Base-by-base conservation (phyloP, 2,329 filamentous ascomycete genomes). In the Microcyclospora tardicrescens region DNA sequence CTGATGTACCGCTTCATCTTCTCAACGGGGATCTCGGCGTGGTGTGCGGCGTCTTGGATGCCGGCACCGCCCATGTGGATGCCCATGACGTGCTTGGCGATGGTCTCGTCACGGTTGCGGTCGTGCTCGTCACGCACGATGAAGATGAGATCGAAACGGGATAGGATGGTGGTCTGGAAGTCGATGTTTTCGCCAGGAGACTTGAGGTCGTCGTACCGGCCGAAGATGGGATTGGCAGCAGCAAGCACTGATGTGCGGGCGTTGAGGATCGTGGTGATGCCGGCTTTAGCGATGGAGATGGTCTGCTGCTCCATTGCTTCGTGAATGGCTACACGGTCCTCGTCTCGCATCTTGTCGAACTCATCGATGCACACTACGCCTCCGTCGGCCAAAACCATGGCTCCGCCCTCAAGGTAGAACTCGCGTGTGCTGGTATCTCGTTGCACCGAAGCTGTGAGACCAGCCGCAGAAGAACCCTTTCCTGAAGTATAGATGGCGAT, bases 221-320 rank as follows among this genome's bases (percentile, higher is more conserved):
- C 91, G 56, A 96, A 98, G 42, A 98, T 91, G 0, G 91, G 91
- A 61, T 98, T 98, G 32, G 91, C 91, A 2, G 91, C 91, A 10
- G 91, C 91, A 14, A 98, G 70, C 1, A 98, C 91, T 0, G 87
- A 95, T 1, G 91, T 98, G 54, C 91, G 72, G 10, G 91, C 87
- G 55, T 98, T 98, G 38, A 98, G 74, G 47, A 98, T 96, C 0
- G 91, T 98, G 1, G 91, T 98, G 57, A 98, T 98, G 53, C 91
- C 91, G 1, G 91, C 91, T 65, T 98, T 96, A 47, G 91, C 91
- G 52, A 98, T 96, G 10, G 91, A 96, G 44, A 98, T 98, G 0
- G 91, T 98, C 62, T 98, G 91, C 65, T 98, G 91, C 60, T 98
- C 91, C 91, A 98, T 98, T 42, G 91, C 91, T 73, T 98, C 91